Conservation (phyloP, 176 grass and related monocot species). For the Oryza australiensis region DNA sequence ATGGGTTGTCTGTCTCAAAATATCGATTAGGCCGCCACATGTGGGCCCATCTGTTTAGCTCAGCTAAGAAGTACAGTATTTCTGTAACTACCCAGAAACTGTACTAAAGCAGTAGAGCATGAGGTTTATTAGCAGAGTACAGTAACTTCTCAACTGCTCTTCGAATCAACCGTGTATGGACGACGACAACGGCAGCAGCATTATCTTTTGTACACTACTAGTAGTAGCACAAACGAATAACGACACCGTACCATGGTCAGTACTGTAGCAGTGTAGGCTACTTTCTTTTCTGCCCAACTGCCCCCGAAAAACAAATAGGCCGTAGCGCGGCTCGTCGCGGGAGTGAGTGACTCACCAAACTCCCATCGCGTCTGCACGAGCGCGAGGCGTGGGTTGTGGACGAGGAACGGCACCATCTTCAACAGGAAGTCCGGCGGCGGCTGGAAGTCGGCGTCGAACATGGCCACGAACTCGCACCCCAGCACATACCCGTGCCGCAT, state of each 20-base stretch:
- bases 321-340: background rate
- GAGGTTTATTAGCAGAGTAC: background rate
- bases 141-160: background rate
- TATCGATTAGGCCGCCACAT: background rate
- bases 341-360: constrained; percentile 43
- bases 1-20: background rate
- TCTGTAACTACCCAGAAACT: background rate
- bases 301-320: background rate
- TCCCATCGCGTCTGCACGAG: constrained; percentile 86
- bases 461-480: constrained; percentile 65
- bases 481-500: constrained; percentile 63
- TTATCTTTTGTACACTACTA: background rate
- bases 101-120: background rate
- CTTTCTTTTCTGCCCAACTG: background rate
- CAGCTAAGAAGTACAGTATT: background rate
- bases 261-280: background rate
- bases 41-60: background rate
- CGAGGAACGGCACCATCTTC: constrained; percentile 66
- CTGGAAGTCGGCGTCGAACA: constrained; percentile 92
- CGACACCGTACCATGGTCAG: background rate
- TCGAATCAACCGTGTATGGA: background rate
- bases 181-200: background rate
- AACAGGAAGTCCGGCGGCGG: constrained; percentile 68
- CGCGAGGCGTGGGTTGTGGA: constrained; percentile 57
- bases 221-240: background rate